Percentiles rank a stretch among this genome's conserved stretches.
These are phyloP conservation scores for Oemleria cerasiformis DNA, from an alignment of 306 rosid genomes.

Conservation along the genomic window DNA sequence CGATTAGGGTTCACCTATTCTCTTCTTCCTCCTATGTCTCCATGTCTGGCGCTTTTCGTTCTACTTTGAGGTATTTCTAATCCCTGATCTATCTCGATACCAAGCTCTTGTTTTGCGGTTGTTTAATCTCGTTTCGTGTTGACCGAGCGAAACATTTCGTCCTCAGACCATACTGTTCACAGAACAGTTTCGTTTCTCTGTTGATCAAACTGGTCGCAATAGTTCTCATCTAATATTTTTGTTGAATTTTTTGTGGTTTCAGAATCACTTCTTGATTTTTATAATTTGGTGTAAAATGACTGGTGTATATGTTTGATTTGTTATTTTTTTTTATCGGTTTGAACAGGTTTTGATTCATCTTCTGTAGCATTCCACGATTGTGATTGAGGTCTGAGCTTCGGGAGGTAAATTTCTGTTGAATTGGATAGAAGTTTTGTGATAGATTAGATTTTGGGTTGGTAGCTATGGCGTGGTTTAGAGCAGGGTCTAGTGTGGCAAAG, in stretches of 20 bases:
- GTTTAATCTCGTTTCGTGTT: neutral
- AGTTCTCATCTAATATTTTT: neutral
- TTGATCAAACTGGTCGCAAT: neutral
- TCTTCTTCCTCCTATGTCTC: neutral
- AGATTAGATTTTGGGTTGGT: constrained; percentile 18
- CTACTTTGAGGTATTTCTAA: neutral
- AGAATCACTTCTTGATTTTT: neutral
- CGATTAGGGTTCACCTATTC: constrained; percentile 13
- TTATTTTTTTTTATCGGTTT: neutral
- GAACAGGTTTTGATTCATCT: neutral
- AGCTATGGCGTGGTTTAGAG: constrained; percentile 88
- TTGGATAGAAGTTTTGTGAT: neutral
- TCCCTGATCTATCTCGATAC: neutral
- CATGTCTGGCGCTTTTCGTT: neutral
- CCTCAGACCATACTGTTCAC: neutral
- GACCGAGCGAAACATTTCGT: neutral
- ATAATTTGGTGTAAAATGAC: neutral
- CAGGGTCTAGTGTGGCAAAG: constrained; percentile 66
- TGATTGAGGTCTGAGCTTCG: constrained; percentile 13
- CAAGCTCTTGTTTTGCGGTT: neutral
- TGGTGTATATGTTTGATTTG: neutral
- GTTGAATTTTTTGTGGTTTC: neutral
- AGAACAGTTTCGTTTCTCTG: neutral
- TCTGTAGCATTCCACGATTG: neutral
- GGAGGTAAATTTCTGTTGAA: neutral